Evolutionary conservation across 495 filamentous ascomycete genomes (phyloP).

Genomic region (Cercophora newfieldiana): DNA sequence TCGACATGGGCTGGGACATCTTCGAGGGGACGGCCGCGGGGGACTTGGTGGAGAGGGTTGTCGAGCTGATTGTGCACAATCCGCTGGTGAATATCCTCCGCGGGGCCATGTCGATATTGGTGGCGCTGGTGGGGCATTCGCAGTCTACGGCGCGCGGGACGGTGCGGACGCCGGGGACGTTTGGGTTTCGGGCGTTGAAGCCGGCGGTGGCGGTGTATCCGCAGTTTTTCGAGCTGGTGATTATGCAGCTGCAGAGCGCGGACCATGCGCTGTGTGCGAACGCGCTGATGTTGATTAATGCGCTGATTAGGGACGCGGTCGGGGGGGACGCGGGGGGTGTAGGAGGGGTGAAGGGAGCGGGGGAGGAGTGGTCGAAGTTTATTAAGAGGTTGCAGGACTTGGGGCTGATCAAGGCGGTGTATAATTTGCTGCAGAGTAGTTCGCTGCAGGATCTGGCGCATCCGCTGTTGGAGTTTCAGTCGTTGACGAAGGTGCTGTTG

Average conservation of each 20-base stretch:
- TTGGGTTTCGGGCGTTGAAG: conserved; percentile 87
- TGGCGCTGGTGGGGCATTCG: conserved; percentile 86
- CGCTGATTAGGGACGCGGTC: conserved; percentile 89
- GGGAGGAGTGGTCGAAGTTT: conserved; percentile 90
- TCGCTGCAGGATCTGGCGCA: conserved; percentile 92
- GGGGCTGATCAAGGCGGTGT: conserved; percentile 90
- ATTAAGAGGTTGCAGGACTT: conserved; percentile 91
- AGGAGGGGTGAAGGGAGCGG: conserved; percentile 34
- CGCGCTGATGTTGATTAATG: conserved; percentile 91
- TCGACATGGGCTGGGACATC: conserved; percentile 96
- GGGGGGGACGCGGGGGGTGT: conserved; percentile 64
- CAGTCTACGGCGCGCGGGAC: conserved; percentile 49
- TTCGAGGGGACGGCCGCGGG: conserved; percentile 52
- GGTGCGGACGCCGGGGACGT: conserved; percentile 52
- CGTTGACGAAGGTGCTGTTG: conserved; percentile 83
- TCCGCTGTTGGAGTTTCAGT: conserved; percentile 92
- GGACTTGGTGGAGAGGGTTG: conserved; percentile 68
- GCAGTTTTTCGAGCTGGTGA: conserved; percentile 92
- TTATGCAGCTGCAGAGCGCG: conserved; percentile 82
- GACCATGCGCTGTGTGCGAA: conserved; percentile 97
- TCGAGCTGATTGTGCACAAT: conserved; percentile 92
- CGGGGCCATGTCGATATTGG: conserved; percentile 94
- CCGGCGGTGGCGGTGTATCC: conserved; percentile 89
- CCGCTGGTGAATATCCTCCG: conserved; percentile 96
- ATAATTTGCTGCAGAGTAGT: conserved; percentile 86